Conservation (phyloP, 2,329 filamentous ascomycete species). For the Arthrobotrys sinensis region DNA sequence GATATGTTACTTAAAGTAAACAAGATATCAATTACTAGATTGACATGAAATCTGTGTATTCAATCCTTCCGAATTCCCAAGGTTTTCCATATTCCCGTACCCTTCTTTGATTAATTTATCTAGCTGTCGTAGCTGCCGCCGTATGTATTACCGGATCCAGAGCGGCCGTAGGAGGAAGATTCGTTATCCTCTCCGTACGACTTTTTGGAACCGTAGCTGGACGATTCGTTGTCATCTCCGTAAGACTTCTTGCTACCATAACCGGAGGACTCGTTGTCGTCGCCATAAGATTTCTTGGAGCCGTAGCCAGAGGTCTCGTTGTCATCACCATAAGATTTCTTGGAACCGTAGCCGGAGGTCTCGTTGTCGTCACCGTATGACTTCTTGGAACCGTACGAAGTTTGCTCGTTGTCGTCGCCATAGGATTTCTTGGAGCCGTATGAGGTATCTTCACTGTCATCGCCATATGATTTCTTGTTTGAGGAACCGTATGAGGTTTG, state of each 20-base stretch:
- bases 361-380: slow-evolving; percentile 8
- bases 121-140: no score
- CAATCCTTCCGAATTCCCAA: no score
- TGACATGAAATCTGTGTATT: no score
- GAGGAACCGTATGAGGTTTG: slow-evolving; percentile 25
- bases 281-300: slow-evolving; percentile 5
- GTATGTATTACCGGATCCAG: slow-evolving; percentile 10
- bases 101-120: no score
- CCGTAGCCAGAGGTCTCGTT: slow-evolving; percentile 48
- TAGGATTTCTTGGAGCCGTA: slow-evolving; percentile 25
- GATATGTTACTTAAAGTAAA: no score
- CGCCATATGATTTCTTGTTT: slow-evolving; percentile 32
- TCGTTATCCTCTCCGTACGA: slow-evolving; percentile 7
- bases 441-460: slow-evolving; percentile 31
- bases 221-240: slow-evolving; percentile 22
- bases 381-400: slow-evolving; percentile 43
- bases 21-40: no score
- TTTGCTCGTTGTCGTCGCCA: slow-evolving; percentile 5
- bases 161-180: slow-evolving; percentile 31
- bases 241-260: slow-evolving; percentile 23
- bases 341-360: slow-evolving; percentile 19
- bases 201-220: no score
- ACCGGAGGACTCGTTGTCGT: slow-evolving; percentile 6
- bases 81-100: no score
- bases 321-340: slow-evolving; percentile 61